phyloP scores from a whole-genome alignment of 139 green algal genomes.

The Chlorella sp. region DNA sequence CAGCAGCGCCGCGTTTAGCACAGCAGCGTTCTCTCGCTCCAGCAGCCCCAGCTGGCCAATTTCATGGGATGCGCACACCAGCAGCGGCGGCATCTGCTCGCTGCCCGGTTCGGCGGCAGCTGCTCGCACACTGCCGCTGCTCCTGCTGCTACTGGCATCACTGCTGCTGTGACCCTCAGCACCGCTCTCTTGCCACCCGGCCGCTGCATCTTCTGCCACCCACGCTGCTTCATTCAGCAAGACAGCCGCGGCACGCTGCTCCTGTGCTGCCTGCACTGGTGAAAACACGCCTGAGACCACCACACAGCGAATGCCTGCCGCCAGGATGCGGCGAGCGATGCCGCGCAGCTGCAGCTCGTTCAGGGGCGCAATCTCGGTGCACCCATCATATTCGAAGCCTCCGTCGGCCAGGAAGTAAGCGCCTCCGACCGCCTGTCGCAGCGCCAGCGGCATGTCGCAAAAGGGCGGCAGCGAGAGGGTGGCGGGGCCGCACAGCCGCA shows the following conservation, averaged over 20 bases:
- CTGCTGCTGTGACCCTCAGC: background rate
- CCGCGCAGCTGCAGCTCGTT: conserved; percentile 16
- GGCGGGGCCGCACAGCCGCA: conserved; percentile 54
- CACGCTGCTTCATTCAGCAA: background rate
- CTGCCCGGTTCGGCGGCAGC: background rate
- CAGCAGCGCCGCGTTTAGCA: conserved; percentile 51
- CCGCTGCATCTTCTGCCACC: background rate
- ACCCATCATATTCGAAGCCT: conserved; percentile 57
- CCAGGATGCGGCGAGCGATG: conserved; percentile 17
- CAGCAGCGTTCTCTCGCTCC: conserved; percentile 50
- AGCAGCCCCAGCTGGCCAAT: conserved; percentile 54
- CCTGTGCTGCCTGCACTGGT: conserved; percentile 41
- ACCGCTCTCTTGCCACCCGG: background rate
- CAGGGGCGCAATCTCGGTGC: conserved; percentile 33
- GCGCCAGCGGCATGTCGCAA: conserved; percentile 42
- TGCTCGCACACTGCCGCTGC: background rate
- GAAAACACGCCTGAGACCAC: conserved; percentile 52
- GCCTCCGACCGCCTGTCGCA: conserved; percentile 22
- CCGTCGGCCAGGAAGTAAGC: conserved; percentile 20
- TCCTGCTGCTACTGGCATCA: background rate
- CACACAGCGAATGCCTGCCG: conserved; percentile 13
- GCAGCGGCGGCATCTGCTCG: background rate
- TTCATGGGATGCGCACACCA: conserved; percentile 22
- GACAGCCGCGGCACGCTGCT: conserved; percentile 23
- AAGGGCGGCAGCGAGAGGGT: conserved; percentile 51